phyloP scores from a whole-genome alignment of 768 basidiomycete species.

The Tremella yokohamensis region DNA sequence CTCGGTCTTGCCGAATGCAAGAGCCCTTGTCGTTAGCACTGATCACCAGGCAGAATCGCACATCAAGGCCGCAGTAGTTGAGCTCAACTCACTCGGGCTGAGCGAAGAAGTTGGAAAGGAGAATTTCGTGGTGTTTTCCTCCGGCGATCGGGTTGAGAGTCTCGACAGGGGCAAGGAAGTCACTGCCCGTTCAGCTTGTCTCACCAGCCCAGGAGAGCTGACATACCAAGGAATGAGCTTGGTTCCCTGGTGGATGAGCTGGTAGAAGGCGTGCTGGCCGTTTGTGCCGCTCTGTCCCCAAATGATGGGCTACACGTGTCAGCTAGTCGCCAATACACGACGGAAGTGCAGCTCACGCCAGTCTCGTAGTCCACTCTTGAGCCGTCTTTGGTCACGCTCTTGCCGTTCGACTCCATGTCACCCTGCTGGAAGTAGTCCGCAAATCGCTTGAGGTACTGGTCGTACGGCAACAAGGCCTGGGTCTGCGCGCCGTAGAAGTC shows the following conservation, averaged over 20 bases:
- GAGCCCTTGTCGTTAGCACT: constrained; percentile 55
- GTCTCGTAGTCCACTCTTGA: constrained; percentile 93
- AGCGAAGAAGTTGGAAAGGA: constrained; percentile 96
- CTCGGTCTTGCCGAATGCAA: constrained; percentile 97
- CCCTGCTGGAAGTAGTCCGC: constrained; percentile 99
- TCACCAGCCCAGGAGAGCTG: background rate
- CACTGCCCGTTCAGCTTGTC: constrained; percentile 50
- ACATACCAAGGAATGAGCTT: constrained; percentile 52
- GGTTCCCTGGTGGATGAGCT: constrained; percentile 61
- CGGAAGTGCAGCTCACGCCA: constrained; percentile 61
- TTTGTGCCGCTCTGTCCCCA: constrained; percentile 99
- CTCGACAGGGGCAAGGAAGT: constrained; percentile 49
- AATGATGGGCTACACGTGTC: constrained; percentile 76
- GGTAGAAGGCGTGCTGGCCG: constrained; percentile 99
- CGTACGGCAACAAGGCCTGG: constrained; percentile 90
- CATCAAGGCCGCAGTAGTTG: constrained; percentile 1
- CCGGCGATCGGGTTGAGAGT: constrained; percentile 68
- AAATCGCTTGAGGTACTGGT: constrained; percentile 98
- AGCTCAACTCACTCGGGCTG: constrained; percentile 66
- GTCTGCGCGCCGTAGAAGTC: constrained; percentile 98
- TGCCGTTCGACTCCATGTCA: constrained; percentile 99
- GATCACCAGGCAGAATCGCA: background rate
- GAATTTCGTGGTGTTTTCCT: constrained; percentile 94
- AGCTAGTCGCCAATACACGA: constrained; percentile 4
- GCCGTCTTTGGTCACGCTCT: constrained; percentile 90